Percentiles rank a stretch among this genome's conserved stretches.
phyloP scores from a whole-genome alignment of 352 stramenopile species.

The Pythium guiyangense region DNA sequence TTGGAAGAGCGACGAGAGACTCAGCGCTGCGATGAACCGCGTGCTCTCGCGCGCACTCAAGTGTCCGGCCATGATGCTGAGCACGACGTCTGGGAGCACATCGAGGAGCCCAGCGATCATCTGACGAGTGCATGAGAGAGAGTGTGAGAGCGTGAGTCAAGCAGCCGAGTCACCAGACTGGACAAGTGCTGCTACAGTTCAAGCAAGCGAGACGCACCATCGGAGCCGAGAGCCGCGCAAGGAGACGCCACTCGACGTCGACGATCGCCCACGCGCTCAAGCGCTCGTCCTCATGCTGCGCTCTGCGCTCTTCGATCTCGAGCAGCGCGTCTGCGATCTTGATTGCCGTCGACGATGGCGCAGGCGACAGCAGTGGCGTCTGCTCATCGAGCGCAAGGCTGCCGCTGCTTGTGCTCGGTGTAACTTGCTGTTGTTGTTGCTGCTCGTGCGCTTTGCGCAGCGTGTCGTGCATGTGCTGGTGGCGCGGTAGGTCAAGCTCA shows the following conservation, averaged over 20 bases:
- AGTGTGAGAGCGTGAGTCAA: neutral
- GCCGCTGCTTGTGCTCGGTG: conserved; percentile 9
- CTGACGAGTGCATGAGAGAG: conserved; percentile 6
- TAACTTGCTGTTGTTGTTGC: conserved; percentile 2
- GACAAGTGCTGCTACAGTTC: neutral
- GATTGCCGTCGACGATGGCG: conserved; percentile 6
- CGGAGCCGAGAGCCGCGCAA: conserved; percentile 12
- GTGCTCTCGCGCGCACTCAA: conserved; percentile 27
- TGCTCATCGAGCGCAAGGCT: conserved; percentile 10
- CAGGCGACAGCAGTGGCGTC: conserved; percentile 20
- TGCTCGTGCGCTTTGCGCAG: conserved; percentile 14
- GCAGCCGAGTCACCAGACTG: too few species aligned
- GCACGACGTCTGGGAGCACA: conserved; percentile 26
- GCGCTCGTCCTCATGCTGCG: conserved; percentile 20
- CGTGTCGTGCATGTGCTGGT: conserved; percentile 20
- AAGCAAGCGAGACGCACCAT: conserved; percentile 8
- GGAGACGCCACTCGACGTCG: conserved; percentile 13
- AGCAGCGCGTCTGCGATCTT: conserved; percentile 19
- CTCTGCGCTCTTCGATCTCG: conserved; percentile 19
- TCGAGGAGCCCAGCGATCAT: conserved; percentile 33
- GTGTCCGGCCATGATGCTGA: conserved; percentile 33
- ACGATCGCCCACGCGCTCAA: conserved; percentile 15
- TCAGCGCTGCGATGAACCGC: conserved; percentile 26
- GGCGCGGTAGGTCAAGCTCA: conserved; percentile 24
- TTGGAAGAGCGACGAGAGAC: conserved; percentile 15